Evolutionary conservation across 495 filamentous ascomycete species (phyloP), one percentile per base, ranked within the genome.

Genomic region (Articulospora tetracladia): DNA sequence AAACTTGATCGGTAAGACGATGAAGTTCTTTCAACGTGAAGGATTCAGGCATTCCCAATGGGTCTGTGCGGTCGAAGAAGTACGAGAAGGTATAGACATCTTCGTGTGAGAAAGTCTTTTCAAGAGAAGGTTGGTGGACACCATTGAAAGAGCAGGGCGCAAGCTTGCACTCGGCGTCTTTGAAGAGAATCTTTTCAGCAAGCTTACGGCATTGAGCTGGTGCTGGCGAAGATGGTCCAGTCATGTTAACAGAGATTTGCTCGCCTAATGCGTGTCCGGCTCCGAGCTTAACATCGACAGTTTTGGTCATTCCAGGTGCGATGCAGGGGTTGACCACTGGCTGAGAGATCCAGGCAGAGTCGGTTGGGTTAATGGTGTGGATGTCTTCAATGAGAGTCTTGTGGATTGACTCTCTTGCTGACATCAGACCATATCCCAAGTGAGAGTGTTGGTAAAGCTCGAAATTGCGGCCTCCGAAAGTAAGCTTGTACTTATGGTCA

Each of bases 371-470:
- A 34, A 77, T 68, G 68, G 85, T 80, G 68, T 80, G 70, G 30
- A 83, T 61, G 39, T 83, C 79, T 60, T 89, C 76, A 39, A 93
- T 71, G 48, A 98, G 77, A 10, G 76, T 75, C 57, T 83, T 82
- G 76, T 96, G 90, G 58, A 98, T 86, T 26, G 91, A 79, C 27
- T 95, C 83, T 55, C 94, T 91, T 25, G 94, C 94, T 61, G 88
- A 82, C 92, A 97, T 98, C 54, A 98, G 86, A 68, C 94, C 94
- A 68, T 97, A 97, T 55, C 93, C 93, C 53, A 98, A 87, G 74
- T 98, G 95, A 25, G 93, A 97, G 76, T 98, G 92, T 75, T 98
- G 94, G 77, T 98, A 98, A n/a, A 98, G 85, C 47, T 86, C 81
- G 71, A 98, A 98, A 41, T 93, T 75, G 57, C 91, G 88, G 58